Evolutionary conservation across 306 rosid species (phyloP).

Genomic region (Amphicarpaea edgeworthii): DNA sequence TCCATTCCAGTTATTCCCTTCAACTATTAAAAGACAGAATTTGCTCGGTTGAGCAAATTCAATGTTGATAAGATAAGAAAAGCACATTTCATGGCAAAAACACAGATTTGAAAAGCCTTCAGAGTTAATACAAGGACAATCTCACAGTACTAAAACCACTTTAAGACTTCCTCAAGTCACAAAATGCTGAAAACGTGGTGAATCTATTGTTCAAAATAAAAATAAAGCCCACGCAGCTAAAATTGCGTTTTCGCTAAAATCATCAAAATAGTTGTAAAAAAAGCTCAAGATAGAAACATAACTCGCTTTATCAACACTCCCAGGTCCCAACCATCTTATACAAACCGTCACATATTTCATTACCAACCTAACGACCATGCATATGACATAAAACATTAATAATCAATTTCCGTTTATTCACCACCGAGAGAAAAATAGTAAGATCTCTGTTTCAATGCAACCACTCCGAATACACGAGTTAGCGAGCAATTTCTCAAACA

Average conservation of each 20-base stretch:
- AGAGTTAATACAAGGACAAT: constrained; percentile 27
- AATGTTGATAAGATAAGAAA: constrained; percentile 28
- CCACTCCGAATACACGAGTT: constrained; percentile 3
- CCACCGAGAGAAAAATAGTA: not conserved
- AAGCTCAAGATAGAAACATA: not conserved
- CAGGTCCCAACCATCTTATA: constrained; percentile 15
- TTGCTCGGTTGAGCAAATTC: constrained; percentile 37
- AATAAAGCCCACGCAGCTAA: not conserved
- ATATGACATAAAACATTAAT: not conserved
- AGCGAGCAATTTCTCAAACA: constrained; percentile 21
- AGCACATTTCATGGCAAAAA: constrained; percentile 40
- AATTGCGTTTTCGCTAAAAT: not conserved
- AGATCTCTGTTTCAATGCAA: constrained; percentile 42
- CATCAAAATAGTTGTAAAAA: not conserved
- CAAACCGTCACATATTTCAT: constrained; percentile 26
- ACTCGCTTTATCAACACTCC: constrained; percentile 19
- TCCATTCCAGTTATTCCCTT: constrained; percentile 26
- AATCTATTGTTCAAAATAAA: not conserved
- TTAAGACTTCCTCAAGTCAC: constrained; percentile 16
- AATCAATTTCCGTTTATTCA: not conserved
- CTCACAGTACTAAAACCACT: constrained; percentile 30
- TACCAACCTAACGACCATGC: constrained; percentile 30
- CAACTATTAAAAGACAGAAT: constrained; percentile 15
- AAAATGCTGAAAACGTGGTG: constrained; percentile 10
- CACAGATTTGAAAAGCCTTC: constrained; percentile 24